Evolutionary conservation across 768 basidiomycete genomes (phyloP).

Genomic region (Amanita subjunquillea): DNA sequence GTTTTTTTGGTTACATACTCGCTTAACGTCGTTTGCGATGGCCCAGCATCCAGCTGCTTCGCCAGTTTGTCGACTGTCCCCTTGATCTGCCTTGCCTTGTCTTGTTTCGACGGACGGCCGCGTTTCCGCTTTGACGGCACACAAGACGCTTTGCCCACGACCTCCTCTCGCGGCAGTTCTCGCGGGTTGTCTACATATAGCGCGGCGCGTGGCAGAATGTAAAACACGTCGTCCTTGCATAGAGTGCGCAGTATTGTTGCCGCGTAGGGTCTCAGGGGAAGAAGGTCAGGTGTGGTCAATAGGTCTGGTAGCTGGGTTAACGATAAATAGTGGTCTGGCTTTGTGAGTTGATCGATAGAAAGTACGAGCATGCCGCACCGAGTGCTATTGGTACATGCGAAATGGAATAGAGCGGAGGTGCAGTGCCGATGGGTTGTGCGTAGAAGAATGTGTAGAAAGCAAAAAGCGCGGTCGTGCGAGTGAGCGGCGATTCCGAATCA

Average conservation of each 20-base stretch:
- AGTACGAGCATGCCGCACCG: constrained; percentile 26
- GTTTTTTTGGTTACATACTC: not conserved
- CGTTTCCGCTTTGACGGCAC: constrained; percentile 12
- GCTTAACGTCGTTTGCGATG: not conserved
- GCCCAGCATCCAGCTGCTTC: constrained; percentile 30
- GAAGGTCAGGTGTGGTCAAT: constrained; percentile 28
- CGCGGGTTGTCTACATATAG: constrained; percentile 47
- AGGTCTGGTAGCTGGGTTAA: constrained; percentile 38
- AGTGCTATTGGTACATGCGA: constrained; percentile 50
- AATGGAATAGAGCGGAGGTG: constrained; percentile 39
- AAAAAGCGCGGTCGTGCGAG: constrained; percentile 54
- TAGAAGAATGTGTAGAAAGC: constrained; percentile 59
- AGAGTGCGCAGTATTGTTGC: constrained; percentile 40
- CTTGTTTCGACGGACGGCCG: constrained; percentile 55
- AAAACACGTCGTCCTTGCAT: constrained; percentile 38
- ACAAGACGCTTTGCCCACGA: constrained; percentile 20
- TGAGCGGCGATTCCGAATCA: constrained; percentile 39
- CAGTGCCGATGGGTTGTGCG: constrained; percentile 51
- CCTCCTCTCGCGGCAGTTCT: constrained; percentile 61
- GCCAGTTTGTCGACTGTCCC: constrained; percentile 38
- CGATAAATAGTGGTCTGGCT: constrained; percentile 44
- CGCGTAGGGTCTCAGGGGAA: constrained; percentile 39
- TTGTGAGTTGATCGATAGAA: not conserved
- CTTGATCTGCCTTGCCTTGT: constrained; percentile 45
- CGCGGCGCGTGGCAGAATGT: constrained; percentile 46